Conservation (phyloP, 192 early-diverging fungal species). For the Thamnidium elegans region DNA sequence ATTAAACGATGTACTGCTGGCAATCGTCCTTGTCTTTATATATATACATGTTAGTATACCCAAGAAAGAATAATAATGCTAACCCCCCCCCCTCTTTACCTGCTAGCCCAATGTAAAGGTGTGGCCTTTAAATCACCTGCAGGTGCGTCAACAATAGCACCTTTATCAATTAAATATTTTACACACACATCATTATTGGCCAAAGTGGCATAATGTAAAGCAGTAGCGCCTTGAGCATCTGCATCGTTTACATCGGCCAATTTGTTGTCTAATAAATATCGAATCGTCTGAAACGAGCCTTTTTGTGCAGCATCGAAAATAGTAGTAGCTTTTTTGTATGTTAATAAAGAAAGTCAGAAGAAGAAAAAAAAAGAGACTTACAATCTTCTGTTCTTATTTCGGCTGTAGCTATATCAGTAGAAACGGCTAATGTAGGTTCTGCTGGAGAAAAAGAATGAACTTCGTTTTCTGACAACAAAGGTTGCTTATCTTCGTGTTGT, state of each 20-base stretch:
- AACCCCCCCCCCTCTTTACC: too few relatives aligned
- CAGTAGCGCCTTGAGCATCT: conserved; percentile 69
- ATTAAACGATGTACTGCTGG: conserved; percentile 69
- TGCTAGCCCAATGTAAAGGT: conserved; percentile 97
- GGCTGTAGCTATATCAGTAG: too few relatives aligned
- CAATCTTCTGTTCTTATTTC: too few relatives aligned
- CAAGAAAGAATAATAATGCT: neutral
- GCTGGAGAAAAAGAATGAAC: too few relatives aligned
- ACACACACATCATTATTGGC: conserved; percentile 69
- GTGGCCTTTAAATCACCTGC: conserved; percentile 81
- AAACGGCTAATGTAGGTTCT: too few relatives aligned
- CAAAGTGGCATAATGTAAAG: conserved; percentile 86
- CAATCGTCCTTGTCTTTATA: conserved; percentile 65
- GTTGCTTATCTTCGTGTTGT: too few relatives aligned
- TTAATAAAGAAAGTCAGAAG: neutral
- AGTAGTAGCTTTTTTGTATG: conserved; percentile 22
- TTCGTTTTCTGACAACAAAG: too few relatives aligned
- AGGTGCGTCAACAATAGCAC: conserved; percentile 69
- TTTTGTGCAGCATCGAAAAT: conserved; percentile 73
- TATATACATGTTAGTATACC: neutral
- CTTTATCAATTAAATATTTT: conserved; percentile 74
- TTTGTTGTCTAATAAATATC: conserved; percentile 57
- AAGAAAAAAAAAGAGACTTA: too few relatives aligned
- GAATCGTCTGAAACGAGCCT: conserved; percentile 58
- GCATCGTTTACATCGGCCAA: conserved; percentile 43